Percentiles rank a stretch among this genome's conserved stretches.
Evolutionary conservation across 345 rosid genomes (phyloP).

Genomic region (Eucalyptus viminalis): DNA sequence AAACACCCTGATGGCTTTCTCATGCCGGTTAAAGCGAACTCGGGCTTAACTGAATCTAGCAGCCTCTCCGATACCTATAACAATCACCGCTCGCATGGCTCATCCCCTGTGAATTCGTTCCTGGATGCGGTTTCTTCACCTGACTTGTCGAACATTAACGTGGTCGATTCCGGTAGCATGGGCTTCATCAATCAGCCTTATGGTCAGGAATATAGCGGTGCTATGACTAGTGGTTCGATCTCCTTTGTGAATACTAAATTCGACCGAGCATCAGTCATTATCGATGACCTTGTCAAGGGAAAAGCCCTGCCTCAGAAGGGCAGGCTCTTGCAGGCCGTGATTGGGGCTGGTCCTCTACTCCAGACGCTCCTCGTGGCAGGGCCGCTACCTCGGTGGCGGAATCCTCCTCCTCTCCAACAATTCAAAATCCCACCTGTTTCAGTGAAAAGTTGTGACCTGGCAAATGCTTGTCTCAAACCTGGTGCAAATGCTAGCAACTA

Average conservation of each 20-base stretch:
- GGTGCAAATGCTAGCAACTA: background rate
- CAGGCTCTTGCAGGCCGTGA: slow-evolving; percentile 53
- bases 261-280: slow-evolving; percentile 22
- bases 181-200: slow-evolving; percentile 3
- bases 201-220: slow-evolving; percentile 1
- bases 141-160: slow-evolving; percentile 45
- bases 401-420: slow-evolving; percentile 73
- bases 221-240: background rate
- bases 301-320: slow-evolving; percentile 60
- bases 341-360: slow-evolving; percentile 77
- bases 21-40: slow-evolving; percentile 38
- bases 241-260: slow-evolving; percentile 3
- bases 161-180: slow-evolving; percentile 22
- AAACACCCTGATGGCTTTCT: slow-evolving; percentile 3
- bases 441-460: slow-evolving; percentile 7
- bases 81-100: slow-evolving; percentile 26
- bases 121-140: slow-evolving; percentile 67
- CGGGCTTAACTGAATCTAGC: slow-evolving; percentile 79
- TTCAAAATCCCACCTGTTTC: slow-evolving; percentile 51
- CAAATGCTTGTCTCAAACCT: background rate
- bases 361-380: slow-evolving; percentile 77
- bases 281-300: slow-evolving; percentile 44
- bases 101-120: slow-evolving; percentile 69
- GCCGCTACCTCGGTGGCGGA: slow-evolving; percentile 87
- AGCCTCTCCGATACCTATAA: slow-evolving; percentile 25